Evolutionary conservation across 176 grass and related monocot species (phyloP).

Genomic region (Miscanthus lutarioriparius): DNA sequence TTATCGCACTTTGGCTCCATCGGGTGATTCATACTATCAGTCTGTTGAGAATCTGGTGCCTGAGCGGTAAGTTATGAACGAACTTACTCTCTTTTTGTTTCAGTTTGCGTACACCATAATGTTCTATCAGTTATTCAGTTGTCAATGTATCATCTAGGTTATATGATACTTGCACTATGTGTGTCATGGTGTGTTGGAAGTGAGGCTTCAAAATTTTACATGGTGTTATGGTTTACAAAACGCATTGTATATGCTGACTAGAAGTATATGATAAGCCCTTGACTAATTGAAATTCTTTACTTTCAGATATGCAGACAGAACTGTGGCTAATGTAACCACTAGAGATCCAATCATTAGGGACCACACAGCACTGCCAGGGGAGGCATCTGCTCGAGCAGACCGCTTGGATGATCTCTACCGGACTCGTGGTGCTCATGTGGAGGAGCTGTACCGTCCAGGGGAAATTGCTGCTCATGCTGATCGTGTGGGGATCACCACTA

Average conservation of each 20-base stretch:
- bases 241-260: slow-evolving; percentile 1
- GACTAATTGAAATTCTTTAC: slow-evolving; percentile 25
- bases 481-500: slow-evolving; percentile 1
- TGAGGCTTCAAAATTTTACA: slow-evolving; percentile 11
- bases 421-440: slow-evolving; percentile 21
- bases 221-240: slow-evolving; percentile 8
- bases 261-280: neutral
- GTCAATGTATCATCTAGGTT: neutral
- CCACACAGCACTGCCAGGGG: slow-evolving; percentile 18
- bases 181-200: neutral
- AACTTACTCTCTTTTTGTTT: slow-evolving; percentile 2
- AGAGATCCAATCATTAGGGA: slow-evolving; percentile 48
- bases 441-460: slow-evolving; percentile 34
- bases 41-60: slow-evolving; percentile 34
- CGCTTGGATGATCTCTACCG: slow-evolving; percentile 29
- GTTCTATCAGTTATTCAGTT: slow-evolving; percentile 12
- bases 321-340: slow-evolving; percentile 16
- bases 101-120: slow-evolving; percentile 1
- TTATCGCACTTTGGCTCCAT: slow-evolving; percentile 39
- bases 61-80: slow-evolving; percentile 44
- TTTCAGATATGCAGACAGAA: slow-evolving; percentile 51
- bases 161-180: neutral
- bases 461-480: slow-evolving; percentile 35
- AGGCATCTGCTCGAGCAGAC: slow-evolving; percentile 33
- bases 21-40: slow-evolving; percentile 50